phyloP scores from a whole-genome alignment of 2,329 filamentous ascomycete genomes.

The Trichoderma koningii region DNA sequence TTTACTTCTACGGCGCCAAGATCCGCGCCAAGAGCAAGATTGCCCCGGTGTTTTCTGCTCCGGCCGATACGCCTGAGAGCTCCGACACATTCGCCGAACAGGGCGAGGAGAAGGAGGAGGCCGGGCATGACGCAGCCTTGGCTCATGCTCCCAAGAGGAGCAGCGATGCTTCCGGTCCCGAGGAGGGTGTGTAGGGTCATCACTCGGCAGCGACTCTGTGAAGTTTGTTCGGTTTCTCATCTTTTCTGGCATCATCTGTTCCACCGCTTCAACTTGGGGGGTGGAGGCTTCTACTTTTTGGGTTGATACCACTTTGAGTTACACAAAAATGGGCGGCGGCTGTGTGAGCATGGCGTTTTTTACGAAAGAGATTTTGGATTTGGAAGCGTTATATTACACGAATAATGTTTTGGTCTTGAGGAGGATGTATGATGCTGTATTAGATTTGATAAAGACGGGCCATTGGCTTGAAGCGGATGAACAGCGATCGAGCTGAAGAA shows the following conservation, averaged over 20 bases:
- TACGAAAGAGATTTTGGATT: background rate
- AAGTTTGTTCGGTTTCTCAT: background rate
- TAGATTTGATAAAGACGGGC: background rate
- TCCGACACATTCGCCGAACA: slow-evolving; percentile 31
- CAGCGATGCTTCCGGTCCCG: slow-evolving; percentile 32
- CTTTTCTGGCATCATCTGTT: slow-evolving; percentile 4
- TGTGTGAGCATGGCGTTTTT: slow-evolving; percentile 20
- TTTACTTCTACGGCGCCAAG: slow-evolving; percentile 60
- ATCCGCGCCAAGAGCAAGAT: slow-evolving; percentile 59
- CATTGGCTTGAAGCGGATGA: background rate
- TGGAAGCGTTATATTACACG: slow-evolving; percentile 11
- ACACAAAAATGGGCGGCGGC: background rate
- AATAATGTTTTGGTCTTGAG: slow-evolving; percentile 13
- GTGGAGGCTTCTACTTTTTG: background rate
- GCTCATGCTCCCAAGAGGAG: slow-evolving; percentile 41
- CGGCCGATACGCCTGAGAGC: slow-evolving; percentile 28
- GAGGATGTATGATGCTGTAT: background rate
- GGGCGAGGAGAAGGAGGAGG: slow-evolving; percentile 37
- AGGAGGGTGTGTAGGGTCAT: slow-evolving; percentile 28
- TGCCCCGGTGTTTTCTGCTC: slow-evolving; percentile 49
- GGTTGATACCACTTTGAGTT: slow-evolving; percentile 18
- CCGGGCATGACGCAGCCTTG: slow-evolving; percentile 39
- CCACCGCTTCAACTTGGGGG: background rate
- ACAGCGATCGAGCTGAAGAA: background rate
- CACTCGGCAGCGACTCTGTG: background rate